A percentile compares a stretch with the other conserved stretches of the same genome.
These are phyloP conservation scores for Phialophora verrucosa DNA, from an alignment of 2,329 filamentous ascomycete species.

Conservation along the genomic window DNA sequence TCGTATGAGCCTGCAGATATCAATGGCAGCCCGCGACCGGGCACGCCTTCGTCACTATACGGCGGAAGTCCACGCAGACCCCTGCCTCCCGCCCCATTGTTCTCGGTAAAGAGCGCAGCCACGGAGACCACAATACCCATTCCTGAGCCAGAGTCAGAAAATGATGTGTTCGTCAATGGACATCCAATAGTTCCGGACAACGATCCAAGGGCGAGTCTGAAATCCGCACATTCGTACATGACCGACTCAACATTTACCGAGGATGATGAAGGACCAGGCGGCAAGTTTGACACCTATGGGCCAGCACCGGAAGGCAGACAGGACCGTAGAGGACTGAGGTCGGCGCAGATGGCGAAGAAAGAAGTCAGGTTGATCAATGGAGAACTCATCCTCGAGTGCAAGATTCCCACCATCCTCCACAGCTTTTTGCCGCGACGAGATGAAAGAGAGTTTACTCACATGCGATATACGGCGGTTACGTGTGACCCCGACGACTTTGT, in stretches of 20 bases:
- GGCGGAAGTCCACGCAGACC: constrained; percentile 85
- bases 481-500: constrained; percentile 96
- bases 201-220: constrained; percentile 62
- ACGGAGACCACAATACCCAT: constrained; percentile 74
- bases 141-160: constrained; percentile 59
- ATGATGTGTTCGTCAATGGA: constrained; percentile 73
- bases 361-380: constrained; percentile 97
- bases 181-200: constrained; percentile 56
- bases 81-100: constrained; percentile 85
- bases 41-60: constrained; percentile 87
- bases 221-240: constrained; percentile 68
- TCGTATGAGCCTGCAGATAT: constrained; percentile 86
- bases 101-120: constrained; percentile 55
- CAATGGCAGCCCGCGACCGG: constrained; percentile 86
- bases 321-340: constrained; percentile 81
- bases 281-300: constrained; percentile 78
- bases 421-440: constrained; percentile 93
- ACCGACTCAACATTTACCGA: constrained; percentile 66
- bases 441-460: constrained; percentile 96
- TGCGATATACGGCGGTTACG: constrained; percentile 98
- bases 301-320: constrained; percentile 87
- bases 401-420: constrained; percentile 97
- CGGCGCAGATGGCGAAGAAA: constrained; percentile 87
- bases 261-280: constrained; percentile 51
- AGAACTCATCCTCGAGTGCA: constrained; percentile 96